These are phyloP conservation scores for Pascua guehoae DNA, from an alignment of 1,284 basidiomycete genomes.

Conservation along the genomic window DNA sequence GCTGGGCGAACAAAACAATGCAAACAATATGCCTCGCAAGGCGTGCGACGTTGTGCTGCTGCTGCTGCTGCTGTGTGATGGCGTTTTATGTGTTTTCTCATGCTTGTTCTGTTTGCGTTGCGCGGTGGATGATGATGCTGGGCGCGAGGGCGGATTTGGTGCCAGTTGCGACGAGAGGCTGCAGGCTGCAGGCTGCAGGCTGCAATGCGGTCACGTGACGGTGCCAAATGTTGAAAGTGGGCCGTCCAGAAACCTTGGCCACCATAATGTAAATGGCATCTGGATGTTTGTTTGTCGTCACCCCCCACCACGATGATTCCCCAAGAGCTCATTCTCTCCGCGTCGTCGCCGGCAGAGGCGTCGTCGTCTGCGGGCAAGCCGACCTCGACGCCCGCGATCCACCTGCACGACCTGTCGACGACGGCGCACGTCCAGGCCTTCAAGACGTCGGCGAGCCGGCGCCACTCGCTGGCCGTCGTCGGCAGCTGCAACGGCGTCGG, in stretches of 20 bases:
- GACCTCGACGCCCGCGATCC: constrained; percentile 42
- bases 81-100: background rate
- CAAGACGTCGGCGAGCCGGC: constrained; percentile 43
- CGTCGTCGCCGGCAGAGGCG: constrained; percentile 31
- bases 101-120: background rate
- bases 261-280: background rate
- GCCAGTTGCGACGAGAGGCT: too few species aligned
- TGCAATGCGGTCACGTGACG: constrained; percentile 5
- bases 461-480: constrained; percentile 37
- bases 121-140: too few species aligned
- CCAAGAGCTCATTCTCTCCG: constrained; percentile 45
- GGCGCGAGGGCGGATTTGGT: too few species aligned
- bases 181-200: too few species aligned
- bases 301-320: constrained; percentile 24
- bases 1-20: too few species aligned
- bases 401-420: constrained; percentile 48
- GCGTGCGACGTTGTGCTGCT: too few species aligned
- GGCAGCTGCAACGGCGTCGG: constrained; percentile 40
- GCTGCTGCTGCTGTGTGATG: too few species aligned
- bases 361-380: constrained; percentile 18
- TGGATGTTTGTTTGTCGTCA: background rate
- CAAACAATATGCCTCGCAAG: too few species aligned
- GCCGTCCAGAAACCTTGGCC: background rate
- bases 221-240: constrained; percentile 2
- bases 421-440: constrained; percentile 46